phyloP scores from a whole-genome alignment of 495 filamentous ascomycete genomes.

The Recurvomyces mirabilis region DNA sequence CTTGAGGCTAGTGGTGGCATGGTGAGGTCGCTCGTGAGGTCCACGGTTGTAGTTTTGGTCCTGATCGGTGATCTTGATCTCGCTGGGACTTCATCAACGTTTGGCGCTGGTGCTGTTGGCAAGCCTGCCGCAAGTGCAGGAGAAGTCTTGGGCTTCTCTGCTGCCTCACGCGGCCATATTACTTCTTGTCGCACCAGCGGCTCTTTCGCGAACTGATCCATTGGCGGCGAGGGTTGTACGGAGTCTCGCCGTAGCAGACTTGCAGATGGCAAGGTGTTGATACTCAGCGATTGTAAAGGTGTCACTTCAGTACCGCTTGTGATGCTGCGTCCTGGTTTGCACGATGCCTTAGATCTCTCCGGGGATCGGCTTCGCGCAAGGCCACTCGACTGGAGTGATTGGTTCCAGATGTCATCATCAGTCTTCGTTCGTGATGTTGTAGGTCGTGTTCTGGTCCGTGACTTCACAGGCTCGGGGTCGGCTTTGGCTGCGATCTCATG shows the following conservation, averaged over 20 bases:
- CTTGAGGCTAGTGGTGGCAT: slow-evolving; percentile 1
- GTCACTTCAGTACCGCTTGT: slow-evolving; percentile 5
- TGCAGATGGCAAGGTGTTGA: slow-evolving; percentile 11
- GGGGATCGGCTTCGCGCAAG: too few species aligned
- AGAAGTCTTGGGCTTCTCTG: background rate
- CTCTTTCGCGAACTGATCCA: slow-evolving; percentile 4
- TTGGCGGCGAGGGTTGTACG: slow-evolving; percentile 1
- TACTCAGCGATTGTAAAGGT: slow-evolving; percentile 13
- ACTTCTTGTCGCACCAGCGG: slow-evolving; percentile 9
- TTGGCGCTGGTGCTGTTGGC: background rate
- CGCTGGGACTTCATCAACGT: too few species aligned
- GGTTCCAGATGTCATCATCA: slow-evolving; percentile 19
- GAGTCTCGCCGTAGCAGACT: background rate
- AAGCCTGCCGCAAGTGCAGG: background rate
- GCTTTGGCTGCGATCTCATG: too few species aligned
- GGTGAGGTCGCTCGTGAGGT: background rate
- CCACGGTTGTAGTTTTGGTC: too few species aligned
- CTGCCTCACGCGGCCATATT: background rate
- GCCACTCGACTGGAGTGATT: slow-evolving; percentile 7
- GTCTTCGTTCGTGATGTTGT: slow-evolving; percentile 2
- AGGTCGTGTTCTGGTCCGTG: background rate
- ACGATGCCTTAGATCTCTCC: too few species aligned
- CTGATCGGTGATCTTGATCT: too few species aligned
- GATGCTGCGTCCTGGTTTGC: background rate
- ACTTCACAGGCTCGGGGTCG: background rate